These are phyloP conservation scores for Diaporthe ilicicola DNA, from an alignment of 2,329 filamentous ascomycete genomes.

Conservation along the genomic window DNA sequence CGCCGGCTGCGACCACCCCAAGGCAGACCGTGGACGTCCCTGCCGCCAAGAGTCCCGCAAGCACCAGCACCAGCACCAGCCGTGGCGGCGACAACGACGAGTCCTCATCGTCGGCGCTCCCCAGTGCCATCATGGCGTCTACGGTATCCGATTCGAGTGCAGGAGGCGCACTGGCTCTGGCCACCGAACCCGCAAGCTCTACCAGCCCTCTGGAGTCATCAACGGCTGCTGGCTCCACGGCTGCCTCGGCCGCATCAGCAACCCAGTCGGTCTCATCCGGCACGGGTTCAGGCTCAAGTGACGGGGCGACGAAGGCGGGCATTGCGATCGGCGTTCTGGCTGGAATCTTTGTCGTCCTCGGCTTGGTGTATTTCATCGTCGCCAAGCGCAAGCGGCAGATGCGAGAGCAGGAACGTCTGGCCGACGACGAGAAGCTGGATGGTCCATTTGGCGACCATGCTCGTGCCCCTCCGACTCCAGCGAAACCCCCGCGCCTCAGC, in stretches of 20 bases:
- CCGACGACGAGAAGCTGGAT: slow-evolving; percentile 72
- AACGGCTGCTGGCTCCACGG: slow-evolving; percentile 26
- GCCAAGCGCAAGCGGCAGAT: slow-evolving; percentile 75
- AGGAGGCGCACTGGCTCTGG: slow-evolving; percentile 5
- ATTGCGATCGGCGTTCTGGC: slow-evolving; percentile 84
- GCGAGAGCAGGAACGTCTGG: slow-evolving; percentile 55
- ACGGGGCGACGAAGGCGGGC: slow-evolving; percentile 72
- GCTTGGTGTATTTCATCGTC: slow-evolving; percentile 77
- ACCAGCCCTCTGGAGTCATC: background rate
- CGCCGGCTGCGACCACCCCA: slow-evolving; percentile 35
- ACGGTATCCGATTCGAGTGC: background rate
- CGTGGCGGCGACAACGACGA: background rate
- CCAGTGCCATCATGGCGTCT: slow-evolving; percentile 14
- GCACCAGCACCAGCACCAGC: background rate
- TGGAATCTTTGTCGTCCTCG: slow-evolving; percentile 70
- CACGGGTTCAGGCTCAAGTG: slow-evolving; percentile 36
- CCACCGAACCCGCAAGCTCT: background rate
- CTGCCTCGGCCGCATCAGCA: slow-evolving; percentile 34
- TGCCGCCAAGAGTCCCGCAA: background rate
- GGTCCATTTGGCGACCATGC: slow-evolving; percentile 48
- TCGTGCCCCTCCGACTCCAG: slow-evolving; percentile 51
- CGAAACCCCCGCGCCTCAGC: slow-evolving; percentile 80
- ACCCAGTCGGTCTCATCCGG: slow-evolving; percentile 39
- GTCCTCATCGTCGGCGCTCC: background rate
- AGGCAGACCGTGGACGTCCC: slow-evolving; percentile 27